These are phyloP conservation scores for Alternaria angustiovoidea DNA, from an alignment of 2,329 filamentous ascomycete species.

Conservation along the genomic window DNA sequence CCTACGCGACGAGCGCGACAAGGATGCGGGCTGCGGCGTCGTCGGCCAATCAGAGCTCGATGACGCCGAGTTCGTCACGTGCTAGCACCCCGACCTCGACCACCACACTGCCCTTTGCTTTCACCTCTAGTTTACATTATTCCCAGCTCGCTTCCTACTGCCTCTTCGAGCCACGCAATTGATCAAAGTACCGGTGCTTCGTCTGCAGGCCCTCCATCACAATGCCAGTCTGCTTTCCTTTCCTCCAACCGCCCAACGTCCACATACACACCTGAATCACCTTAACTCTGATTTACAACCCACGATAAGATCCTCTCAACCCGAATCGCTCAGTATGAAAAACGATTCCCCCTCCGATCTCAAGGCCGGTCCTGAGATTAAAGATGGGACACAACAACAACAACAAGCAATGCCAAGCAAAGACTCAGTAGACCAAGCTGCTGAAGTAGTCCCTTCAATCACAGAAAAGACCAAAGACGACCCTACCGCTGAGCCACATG, in stretches of 20 bases:
- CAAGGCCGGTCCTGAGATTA: neutral
- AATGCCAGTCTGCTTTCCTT: constrained; percentile 27
- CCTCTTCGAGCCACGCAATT: constrained; percentile 17
- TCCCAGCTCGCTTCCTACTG: constrained; percentile 1
- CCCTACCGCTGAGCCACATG: neutral
- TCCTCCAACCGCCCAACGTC: constrained; percentile 19
- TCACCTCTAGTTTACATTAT: constrained; percentile 9
- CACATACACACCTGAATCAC: constrained; percentile 24
- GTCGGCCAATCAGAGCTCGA: constrained; percentile 29
- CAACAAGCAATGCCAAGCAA: constrained; percentile 10
- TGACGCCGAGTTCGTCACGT: constrained; percentile 24
- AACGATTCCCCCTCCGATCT: neutral
- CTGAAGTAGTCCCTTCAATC: neutral
- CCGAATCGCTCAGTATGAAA: neutral
- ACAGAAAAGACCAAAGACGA: neutral
- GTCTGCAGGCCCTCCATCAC: constrained; percentile 11
- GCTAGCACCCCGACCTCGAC: neutral
- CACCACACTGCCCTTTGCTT: constrained; percentile 4
- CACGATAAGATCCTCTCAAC: neutral
- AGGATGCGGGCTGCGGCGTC: constrained; percentile 24
- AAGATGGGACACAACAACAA: neutral
- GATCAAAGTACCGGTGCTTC: neutral
- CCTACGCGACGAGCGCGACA: constrained; percentile 36
- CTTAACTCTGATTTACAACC: neutral
- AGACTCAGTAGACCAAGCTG: neutral